phyloP scores from a whole-genome alignment of 225 moss, liverwort and hornwort species.

The Takakia lepidozioides region DNA sequence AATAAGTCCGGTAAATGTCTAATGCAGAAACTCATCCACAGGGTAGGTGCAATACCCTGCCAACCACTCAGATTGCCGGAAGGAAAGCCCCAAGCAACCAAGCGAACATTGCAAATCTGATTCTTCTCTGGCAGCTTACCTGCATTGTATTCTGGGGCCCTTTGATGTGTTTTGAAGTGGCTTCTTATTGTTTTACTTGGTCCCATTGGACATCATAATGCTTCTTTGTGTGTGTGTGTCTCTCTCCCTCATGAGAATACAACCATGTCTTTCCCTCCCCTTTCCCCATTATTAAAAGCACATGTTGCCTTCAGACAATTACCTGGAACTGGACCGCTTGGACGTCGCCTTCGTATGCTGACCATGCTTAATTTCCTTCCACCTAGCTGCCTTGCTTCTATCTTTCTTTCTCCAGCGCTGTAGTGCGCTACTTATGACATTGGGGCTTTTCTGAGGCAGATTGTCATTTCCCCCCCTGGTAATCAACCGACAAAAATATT shows the following conservation, averaged over 20 bases:
- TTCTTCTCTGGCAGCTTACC: no score
- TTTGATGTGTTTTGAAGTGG: no score
- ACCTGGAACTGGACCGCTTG: constrained; percentile 39
- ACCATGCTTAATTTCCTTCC: constrained; percentile 26
- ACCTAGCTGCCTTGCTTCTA: not conserved
- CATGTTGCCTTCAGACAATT: not conserved
- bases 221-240: not conserved
- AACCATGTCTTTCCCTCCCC: not conserved
- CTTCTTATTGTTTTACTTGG: not conserved
- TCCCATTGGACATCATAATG: not conserved
- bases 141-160: no score
- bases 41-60: no score
- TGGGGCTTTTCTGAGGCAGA: not conserved
- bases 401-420: not conserved
- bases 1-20: no score
- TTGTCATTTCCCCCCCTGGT: not conserved
- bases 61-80: no score
- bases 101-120: no score
- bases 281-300: not conserved
- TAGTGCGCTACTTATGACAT: not conserved
- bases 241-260: not conserved
- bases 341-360: constrained; percentile 56
- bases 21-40: no score
- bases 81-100: no score
- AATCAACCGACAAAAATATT: not conserved